Evolutionary conservation across 495 filamentous ascomycete species (phyloP), one percentile per base, ranked within the genome.

Genomic region (Neurospora sp.): DNA sequence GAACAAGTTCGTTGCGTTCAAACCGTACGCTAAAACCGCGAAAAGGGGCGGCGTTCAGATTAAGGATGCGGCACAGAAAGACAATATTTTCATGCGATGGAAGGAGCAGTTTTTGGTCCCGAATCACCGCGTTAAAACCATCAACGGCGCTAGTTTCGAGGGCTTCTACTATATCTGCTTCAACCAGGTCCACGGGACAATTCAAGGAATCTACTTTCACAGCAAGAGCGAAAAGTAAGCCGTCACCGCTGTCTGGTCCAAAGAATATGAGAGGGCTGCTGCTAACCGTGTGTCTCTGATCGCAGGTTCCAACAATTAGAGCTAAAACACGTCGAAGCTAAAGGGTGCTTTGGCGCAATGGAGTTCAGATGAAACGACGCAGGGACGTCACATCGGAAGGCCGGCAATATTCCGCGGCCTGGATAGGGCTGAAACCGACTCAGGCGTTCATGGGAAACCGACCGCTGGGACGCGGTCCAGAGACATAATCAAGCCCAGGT

Each of bases 81-180:
- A 98, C 76, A 90, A 98, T 79, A 90, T 99, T 22, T 99, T 98
- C 80, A 99, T 99, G 96, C 89, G 96, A 69, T 99, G 96, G 96
- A 99, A 99, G 80, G 96, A 99, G 81, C 93, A 96, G 76, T 99
- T 99, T 79, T 86, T 99, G 8, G 96, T 99, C 4, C 96, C 96
- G 10, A 94, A 98, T 76, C 96, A 99, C 81, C 88, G 93, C 3
- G 93, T 98, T 27, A 85, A 89, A 72, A 93, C 92, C 20, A 96
- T 99, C 73, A 90, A 89, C 38, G 96, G 96, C 4, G 96, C 96
- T 1, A 97, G 94, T 76, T 99, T 98, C 76, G 96, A 99, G 75
- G 96, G 96, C 0, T 99, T 99, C 78, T 99, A 99, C 79, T 99
- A 98, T 76, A 98, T 99, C 72, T 98, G 94, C 82, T 99, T 98